Percentiles rank a stretch among this genome's conserved stretches.
Evolutionary conservation across 2,329 filamentous ascomycete genomes (phyloP).

Genomic region (Aspergillus transmontanensis): DNA sequence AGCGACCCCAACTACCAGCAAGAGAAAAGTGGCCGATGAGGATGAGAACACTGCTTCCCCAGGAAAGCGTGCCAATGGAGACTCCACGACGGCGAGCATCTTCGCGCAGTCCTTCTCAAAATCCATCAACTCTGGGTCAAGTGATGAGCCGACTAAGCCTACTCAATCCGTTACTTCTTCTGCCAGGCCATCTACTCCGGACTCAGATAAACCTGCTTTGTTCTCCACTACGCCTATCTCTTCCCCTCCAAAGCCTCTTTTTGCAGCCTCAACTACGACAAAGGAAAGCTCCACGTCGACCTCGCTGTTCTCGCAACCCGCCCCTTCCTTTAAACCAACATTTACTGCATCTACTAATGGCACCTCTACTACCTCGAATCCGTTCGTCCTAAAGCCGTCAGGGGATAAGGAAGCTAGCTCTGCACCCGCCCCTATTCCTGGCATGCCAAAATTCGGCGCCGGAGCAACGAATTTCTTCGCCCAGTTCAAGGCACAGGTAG

Average conservation of each 20-base stretch:
- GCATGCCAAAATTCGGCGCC: slow-evolving; percentile 38
- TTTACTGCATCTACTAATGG: slow-evolving; percentile 14
- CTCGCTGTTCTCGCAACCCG: slow-evolving; percentile 16
- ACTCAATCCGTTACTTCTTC: slow-evolving; percentile 9
- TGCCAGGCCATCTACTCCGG: slow-evolving; percentile 23
- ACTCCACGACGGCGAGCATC: slow-evolving; percentile 33
- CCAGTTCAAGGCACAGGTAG: slow-evolving; percentile 45
- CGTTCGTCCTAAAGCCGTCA: slow-evolving; percentile 26
- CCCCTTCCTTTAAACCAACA: slow-evolving; percentile 16
- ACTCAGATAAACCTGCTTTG: slow-evolving; percentile 17
- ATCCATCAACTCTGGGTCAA: slow-evolving; percentile 22
- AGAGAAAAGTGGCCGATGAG: slow-evolving; percentile 24
- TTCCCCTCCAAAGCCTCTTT: slow-evolving; percentile 25
- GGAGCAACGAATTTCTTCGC: slow-evolving; percentile 42
- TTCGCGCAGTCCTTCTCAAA: slow-evolving; percentile 34
- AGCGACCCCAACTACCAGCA: slow-evolving; percentile 11
- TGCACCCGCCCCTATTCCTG: slow-evolving; percentile 18
- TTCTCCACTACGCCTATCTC: slow-evolving; percentile 26
- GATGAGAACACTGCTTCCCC: slow-evolving; percentile 14
- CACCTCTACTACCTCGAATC: slow-evolving; percentile 18
- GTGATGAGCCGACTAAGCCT: slow-evolving; percentile 6
- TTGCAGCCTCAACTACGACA: slow-evolving; percentile 14
- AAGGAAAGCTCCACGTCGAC: slow-evolving; percentile 14
- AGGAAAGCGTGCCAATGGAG: slow-evolving; percentile 25
- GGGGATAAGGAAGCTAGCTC: slow-evolving; percentile 10